phyloP scores from a whole-genome alignment of 495 filamentous ascomycete genomes.

The Hypoxylon subgilvum region DNA sequence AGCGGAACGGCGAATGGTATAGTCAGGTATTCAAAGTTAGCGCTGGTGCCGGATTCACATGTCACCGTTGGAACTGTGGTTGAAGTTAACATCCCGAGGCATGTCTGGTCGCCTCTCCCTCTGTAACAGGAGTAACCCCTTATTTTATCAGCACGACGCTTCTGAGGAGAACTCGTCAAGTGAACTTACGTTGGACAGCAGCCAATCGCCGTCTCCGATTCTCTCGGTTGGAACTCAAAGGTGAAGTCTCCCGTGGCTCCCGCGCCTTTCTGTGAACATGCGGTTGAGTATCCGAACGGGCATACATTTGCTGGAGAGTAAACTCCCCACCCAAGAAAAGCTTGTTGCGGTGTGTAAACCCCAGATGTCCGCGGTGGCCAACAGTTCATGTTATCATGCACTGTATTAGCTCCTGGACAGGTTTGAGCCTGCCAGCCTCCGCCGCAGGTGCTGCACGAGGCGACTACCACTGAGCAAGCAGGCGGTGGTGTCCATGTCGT shows the following conservation, averaged over 20 bases:
- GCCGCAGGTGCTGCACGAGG: not conserved
- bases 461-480: constrained; percentile 2
- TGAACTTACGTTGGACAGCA: constrained; percentile 17
- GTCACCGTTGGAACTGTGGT: constrained; percentile 8
- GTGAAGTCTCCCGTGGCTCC: constrained; percentile 8
- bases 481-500: constrained; percentile 9
- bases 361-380: constrained; percentile 10
- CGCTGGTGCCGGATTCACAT: constrained; percentile 10
- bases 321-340: constrained; percentile 9
- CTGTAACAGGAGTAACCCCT: constrained; percentile 11
- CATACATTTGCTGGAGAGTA: constrained; percentile 12
- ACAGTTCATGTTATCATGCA: not conserved
- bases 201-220: constrained; percentile 9
- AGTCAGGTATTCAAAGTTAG: constrained; percentile 4
- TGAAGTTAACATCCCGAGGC: constrained; percentile 1
- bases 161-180: not conserved
- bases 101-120: not conserved
- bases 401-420: not conserved
- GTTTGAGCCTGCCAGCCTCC: constrained; percentile 10
- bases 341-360: not conserved
- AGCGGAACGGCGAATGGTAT: constrained; percentile 1
- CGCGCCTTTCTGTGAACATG: constrained; percentile 14
- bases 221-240: constrained; percentile 1
- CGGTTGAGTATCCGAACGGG: constrained; percentile 10
- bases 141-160: constrained; percentile 1